These are phyloP conservation scores for Candida nanaspora DNA, from an alignment of 805 yeast species.

Conservation along the genomic window DNA sequence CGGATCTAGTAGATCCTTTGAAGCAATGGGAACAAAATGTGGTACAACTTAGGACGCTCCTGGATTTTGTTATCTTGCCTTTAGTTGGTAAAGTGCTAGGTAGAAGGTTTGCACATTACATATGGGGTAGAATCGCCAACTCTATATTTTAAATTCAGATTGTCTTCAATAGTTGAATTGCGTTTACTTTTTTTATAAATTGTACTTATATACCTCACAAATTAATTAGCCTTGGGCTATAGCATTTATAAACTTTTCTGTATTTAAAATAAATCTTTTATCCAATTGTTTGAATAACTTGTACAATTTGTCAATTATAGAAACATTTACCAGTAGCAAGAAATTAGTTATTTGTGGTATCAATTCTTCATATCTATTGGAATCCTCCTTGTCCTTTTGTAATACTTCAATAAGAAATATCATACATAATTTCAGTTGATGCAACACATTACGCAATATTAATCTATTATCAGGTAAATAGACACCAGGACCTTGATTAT, in stretches of 20 bases:
- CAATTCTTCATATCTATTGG: background rate
- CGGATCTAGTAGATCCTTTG: conserved; percentile 38
- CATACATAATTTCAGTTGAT: conserved; percentile 1
- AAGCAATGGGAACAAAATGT: conserved; percentile 71
- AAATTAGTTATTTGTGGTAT: conserved; percentile 6
- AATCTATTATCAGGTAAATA: conserved; percentile 2
- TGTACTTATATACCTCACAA: too few species aligned
- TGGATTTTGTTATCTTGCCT: conserved; percentile 57
- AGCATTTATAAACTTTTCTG: conserved; percentile 5
- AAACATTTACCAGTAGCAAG: conserved; percentile 19
- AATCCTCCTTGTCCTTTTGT: background rate
- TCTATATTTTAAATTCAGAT: conserved; percentile 4
- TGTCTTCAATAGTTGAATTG: background rate
- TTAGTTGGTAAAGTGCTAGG: conserved; percentile 63
- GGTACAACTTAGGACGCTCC: conserved; percentile 48
- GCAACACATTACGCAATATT: conserved; percentile 2
- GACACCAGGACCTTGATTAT: background rate
- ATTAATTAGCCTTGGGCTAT: background rate
- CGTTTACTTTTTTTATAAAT: too few species aligned
- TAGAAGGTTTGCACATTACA: conserved; percentile 41
- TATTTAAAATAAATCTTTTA: conserved; percentile 9
- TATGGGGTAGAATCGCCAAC: conserved; percentile 25
- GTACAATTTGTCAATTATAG: conserved; percentile 22
- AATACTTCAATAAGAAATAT: background rate
- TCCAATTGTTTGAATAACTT: conserved; percentile 19